Conservation (phyloP, 2,329 filamentous ascomycete species). For the Magnaporthiopsis rhizophila region DNA sequence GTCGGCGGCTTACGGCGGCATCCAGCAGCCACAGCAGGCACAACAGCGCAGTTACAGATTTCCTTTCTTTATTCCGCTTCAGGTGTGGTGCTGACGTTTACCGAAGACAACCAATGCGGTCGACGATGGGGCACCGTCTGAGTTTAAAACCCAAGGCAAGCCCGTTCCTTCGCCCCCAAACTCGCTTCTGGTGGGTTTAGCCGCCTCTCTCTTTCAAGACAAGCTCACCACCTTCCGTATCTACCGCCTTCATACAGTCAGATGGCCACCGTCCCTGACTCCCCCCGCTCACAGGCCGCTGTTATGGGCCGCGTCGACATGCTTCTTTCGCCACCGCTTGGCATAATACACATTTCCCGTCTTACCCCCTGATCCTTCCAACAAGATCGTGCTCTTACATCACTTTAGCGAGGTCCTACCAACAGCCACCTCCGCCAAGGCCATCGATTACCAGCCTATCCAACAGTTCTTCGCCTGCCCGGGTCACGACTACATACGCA, state of each 20-base stretch:
- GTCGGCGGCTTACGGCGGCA: too few relatives aligned
- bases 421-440: background rate
- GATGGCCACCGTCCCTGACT: background rate
- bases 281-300: background rate
- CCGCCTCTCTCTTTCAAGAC: background rate
- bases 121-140: background rate
- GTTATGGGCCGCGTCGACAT: background rate
- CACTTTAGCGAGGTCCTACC: background rate
- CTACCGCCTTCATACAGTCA: background rate
- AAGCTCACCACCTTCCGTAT: background rate
- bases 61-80: background rate
- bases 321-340: too few relatives aligned
- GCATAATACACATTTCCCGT: background rate
- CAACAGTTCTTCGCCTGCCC: background rate
- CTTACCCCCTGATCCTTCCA: background rate
- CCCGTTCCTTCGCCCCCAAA: background rate
- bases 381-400: too few relatives aligned
- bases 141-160: background rate
- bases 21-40: too few relatives aligned
- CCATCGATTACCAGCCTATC: background rate
- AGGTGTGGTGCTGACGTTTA: too few relatives aligned
- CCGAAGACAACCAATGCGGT: too few relatives aligned
- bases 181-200: background rate
- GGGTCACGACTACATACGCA: background rate
- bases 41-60: background rate